phyloP scores from a whole-genome alignment of 179 eudicot species.

The Actinidia arguta region DNA sequence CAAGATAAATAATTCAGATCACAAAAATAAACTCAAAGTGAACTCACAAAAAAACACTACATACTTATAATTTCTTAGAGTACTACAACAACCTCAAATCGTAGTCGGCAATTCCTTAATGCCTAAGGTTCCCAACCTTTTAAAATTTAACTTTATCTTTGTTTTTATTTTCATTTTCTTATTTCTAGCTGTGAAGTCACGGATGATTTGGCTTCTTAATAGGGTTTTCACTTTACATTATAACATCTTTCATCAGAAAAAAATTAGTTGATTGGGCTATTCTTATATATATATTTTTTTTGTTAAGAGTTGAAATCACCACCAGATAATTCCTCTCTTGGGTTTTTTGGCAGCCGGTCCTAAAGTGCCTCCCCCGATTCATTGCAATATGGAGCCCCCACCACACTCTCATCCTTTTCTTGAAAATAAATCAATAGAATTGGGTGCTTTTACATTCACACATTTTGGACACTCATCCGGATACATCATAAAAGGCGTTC shows the following conservation, averaged over 20 bases:
- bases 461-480: too few relatives aligned
- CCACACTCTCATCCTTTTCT: not conserved
- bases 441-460: too few relatives aligned
- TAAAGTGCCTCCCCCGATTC: not conserved
- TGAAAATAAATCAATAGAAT: too few relatives aligned
- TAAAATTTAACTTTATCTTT: constrained; percentile 12
- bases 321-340: constrained; percentile 3
- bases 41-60: too few relatives aligned
- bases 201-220: constrained; percentile 28
- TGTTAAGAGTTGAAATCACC: constrained; percentile 2
- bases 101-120: constrained; percentile 17
- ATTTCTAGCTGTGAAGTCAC: constrained; percentile 31
- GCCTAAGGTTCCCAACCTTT: too few relatives aligned
- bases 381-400: not conserved
- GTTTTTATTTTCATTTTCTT: not conserved
- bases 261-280: constrained; percentile 16
- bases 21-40: too few relatives aligned
- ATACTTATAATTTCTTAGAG: too few relatives aligned
- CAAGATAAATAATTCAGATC: too few relatives aligned
- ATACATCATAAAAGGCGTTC: too few relatives aligned
- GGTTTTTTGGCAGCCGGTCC: not conserved
- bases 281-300: not conserved
- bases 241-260: not conserved
- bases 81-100: too few relatives aligned
- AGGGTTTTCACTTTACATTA: constrained; percentile 28